Base-by-base conservation (phyloP, 2,329 filamentous ascomycete genomes). In the Teratosphaeria zuluensis region DNA sequence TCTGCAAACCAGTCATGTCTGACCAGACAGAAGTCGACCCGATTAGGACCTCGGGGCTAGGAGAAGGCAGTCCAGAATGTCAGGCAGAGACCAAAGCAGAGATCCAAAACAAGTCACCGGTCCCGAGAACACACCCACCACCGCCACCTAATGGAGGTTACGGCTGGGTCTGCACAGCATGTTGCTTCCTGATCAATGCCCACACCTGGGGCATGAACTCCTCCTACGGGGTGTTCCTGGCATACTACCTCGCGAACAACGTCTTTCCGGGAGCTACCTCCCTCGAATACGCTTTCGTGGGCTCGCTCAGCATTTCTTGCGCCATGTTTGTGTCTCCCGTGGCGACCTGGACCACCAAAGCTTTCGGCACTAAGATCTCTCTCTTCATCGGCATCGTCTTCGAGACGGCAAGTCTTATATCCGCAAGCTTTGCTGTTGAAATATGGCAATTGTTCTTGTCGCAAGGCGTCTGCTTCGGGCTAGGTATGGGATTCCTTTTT, bases 401-500 rank as follows among this genome's bases (percentile, higher is more conserved):
- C 53, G 82, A 89, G 70, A 80, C 84, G 53, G 74, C 77, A 8
- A 84, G 83, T 24, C 80, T 92, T 61, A 81, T 91, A 52, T 83
- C 82, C 1, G 88, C 89, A 7, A 87, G 84, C 14, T 91, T 90
- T 65, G 81, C 86, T 0, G 76, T 70, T 16, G 68, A 82, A 58
- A 85, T 89, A 59, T 92, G 88, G 86, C 88, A 92, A 38, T 78
- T 94, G 0, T 85, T 91, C 59, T 79, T 92, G 0, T 82, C 80
- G 5, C 89, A 92, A 69, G 89, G 89, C 4, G 68, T 92, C 2
- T 82, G 84, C 57, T 92, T 92, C 62, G 89, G 89, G n/a, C 71
- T 86, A 24, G 89, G 88, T 2, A 86, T 92, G 80, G 89, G 89
- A 0, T 86, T 92, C 59, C 76, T 87, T 9, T 92, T 91, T 69